Evolutionary conservation across 805 yeast genomes (phyloP).

Genomic region (Cyberlindnera misumaiensis): DNA sequence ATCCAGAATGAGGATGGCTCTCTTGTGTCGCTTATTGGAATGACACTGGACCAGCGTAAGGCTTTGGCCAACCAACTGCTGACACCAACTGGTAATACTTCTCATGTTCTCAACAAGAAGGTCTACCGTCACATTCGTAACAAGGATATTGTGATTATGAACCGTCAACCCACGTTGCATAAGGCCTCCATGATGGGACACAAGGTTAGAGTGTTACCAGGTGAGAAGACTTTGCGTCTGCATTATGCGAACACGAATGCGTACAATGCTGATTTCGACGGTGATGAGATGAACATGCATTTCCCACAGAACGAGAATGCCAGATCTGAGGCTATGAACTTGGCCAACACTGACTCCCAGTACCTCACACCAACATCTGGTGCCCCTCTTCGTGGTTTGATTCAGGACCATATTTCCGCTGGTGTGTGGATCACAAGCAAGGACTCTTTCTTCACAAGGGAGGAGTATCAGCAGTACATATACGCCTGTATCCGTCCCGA

Average conservation of each 20-base stretch:
- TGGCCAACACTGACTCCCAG: constrained; percentile 97
- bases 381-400: constrained; percentile 95
- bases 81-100: constrained; percentile 66
- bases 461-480: constrained; percentile 85
- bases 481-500: constrained; percentile 96
- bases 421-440: constrained; percentile 98
- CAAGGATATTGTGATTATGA: constrained; percentile 94
- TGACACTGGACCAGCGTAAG: constrained; percentile 90
- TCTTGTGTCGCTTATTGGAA: constrained; percentile 71
- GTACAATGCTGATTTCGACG: constrained; percentile 97
- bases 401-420: constrained; percentile 97
- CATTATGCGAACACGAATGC: constrained; percentile 99
- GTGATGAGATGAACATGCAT: constrained; percentile 99
- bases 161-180: constrained; percentile 98
- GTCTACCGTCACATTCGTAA: constrained; percentile 92
- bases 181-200: constrained; percentile 99
- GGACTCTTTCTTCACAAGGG: constrained; percentile 87
- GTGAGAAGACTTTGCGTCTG: constrained; percentile 91
- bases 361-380: constrained; percentile 98
- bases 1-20: constrained; percentile 94
- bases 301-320: constrained; percentile 98
- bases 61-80: constrained; percentile 90
- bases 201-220: constrained; percentile 92
- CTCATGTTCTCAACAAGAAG: constrained; percentile 73
- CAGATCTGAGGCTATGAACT: constrained; percentile 87